Conservation (phyloP, 352 stramenopile species). For the Phytophthora parvispora region DNA sequence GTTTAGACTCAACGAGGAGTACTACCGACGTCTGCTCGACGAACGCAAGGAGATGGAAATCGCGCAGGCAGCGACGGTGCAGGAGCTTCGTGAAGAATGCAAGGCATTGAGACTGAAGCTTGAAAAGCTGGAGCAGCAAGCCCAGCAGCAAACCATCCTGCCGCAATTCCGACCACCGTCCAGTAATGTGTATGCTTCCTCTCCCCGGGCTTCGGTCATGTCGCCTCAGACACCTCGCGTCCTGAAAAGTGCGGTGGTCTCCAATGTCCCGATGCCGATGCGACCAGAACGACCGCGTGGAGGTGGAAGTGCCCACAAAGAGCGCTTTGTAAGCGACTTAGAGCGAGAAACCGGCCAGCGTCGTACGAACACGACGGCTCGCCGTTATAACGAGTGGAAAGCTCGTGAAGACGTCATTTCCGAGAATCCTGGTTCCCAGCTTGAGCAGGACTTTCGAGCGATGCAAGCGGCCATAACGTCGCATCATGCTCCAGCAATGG, state of each 20-base stretch:
- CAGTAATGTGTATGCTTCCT: constrained; percentile 7
- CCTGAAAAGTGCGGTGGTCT: constrained; percentile 28
- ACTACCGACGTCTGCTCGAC: constrained; percentile 48
- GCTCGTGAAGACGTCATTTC: constrained; percentile 28
- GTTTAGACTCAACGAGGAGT: constrained; percentile 55
- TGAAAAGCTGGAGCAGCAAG: constrained; percentile 50
- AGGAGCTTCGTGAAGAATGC: constrained; percentile 49
- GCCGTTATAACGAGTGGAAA: constrained; percentile 51
- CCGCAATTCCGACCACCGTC: constrained; percentile 24
- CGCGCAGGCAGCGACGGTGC: constrained; percentile 43
- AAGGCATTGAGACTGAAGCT: constrained; percentile 44
- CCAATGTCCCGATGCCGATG: constrained; percentile 51
- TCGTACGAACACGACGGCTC: constrained; percentile 31
- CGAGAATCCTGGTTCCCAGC: constrained; percentile 44
- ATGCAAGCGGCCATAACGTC: constrained; percentile 32
- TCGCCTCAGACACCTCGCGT: constrained; percentile 16
- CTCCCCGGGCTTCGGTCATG: constrained; percentile 12
- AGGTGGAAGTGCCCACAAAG: constrained; percentile 68
- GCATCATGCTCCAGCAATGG: constrained; percentile 8
- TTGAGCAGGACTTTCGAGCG: constrained; percentile 60
- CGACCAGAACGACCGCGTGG: constrained; percentile 62
- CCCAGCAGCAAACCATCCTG: constrained; percentile 12
- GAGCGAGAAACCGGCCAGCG: constrained; percentile 77
- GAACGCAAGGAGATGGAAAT: constrained; percentile 68
- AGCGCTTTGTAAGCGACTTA: constrained; percentile 80